Percentiles rank a stretch among this genome's conserved stretches.
Conservation (phyloP, 2,329 filamentous ascomycete genomes). For the Claviceps lovelessii region DNA sequence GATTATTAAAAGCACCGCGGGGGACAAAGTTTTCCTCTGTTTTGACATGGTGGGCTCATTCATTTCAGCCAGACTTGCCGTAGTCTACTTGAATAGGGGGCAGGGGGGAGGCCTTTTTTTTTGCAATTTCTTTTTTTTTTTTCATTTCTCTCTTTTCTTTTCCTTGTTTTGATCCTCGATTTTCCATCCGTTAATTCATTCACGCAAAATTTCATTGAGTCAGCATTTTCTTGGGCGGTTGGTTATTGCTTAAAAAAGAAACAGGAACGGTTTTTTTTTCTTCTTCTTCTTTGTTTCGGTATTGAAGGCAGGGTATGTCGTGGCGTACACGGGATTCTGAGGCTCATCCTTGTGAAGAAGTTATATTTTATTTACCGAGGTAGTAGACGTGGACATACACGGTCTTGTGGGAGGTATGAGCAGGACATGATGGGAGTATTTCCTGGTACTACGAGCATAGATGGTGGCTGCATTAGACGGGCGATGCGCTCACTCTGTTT, state of each 20-base stretch:
- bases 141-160: not conserved
- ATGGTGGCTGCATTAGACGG: constrained; percentile 11
- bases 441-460: not conserved
- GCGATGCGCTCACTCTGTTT: constrained; percentile 3
- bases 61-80: not conserved
- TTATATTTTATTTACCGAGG: not conserved
- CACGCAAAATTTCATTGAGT: constrained; percentile 1
- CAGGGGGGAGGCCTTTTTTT: not conserved
- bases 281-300: not conserved
- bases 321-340: not conserved
- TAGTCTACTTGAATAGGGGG: not conserved
- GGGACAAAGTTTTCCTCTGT: not conserved
- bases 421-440: not conserved
- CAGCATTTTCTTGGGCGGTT: constrained; percentile 5
- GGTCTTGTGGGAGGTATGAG: not conserved
- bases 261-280: not conserved
- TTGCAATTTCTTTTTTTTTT: not conserved
- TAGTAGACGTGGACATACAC: not conserved
- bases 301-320: not conserved
- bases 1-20: not conserved
- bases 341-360: not conserved
- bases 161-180: not conserved
- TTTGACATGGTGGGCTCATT: not conserved
- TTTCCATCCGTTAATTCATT: not conserved
- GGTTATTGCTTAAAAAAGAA: constrained; percentile 5